Base-by-base conservation (phyloP, 1,284 basidiomycete species). In the Meripilus lineatus region DNA sequence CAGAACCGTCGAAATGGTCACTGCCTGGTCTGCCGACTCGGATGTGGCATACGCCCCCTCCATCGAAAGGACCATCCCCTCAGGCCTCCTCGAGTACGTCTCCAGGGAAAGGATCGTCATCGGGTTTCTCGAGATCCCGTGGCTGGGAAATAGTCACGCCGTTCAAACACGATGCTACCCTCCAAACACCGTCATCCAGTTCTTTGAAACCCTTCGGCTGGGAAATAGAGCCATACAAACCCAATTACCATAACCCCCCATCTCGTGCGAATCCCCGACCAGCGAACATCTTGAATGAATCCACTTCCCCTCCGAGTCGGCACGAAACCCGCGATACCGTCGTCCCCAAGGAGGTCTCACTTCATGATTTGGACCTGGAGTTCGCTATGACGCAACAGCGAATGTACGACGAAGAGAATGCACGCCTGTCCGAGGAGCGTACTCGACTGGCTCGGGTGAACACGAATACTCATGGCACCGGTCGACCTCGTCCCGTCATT, bases 351-450 rank as follows among this genome's bases (percentile, higher is more conserved):
- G 28, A n/a, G 28, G n/a, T 10, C n/a, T 10, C 10, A 10, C 15
- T 4, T 13, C 23, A 39, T 14, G 38, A 39, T 26, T 10, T 23
- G 4, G 26, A 33, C 23, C n/a, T 21, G 5, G 18, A 10, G 7
- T 25, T 37, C 11, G 42, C 34, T 17, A 26, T n/a, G 8, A 50
- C 64, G 26, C 50, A 69, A 48, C 79, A 81, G 53, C 50, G 57
- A 5, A 50, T 67, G 44, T 77, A 61, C 44, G 69, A 79, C 32
- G 62, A 59, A 4, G 77, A 81, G 58, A 63, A 79, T 46, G 39
- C 40, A 20, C 58, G 51, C 5, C 59, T 79, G 24, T 53, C 58
- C 15, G 53, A 47, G 8, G 68, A 79, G n/a, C n/a, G n/a, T n/a
- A n/a, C n/a, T n/a, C n/a, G n/a, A n/a, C n/a, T n/a, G n/a, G n/a